phyloP scores from a whole-genome alignment of 257 asterid species.

The Solanum appendiculatum region DNA sequence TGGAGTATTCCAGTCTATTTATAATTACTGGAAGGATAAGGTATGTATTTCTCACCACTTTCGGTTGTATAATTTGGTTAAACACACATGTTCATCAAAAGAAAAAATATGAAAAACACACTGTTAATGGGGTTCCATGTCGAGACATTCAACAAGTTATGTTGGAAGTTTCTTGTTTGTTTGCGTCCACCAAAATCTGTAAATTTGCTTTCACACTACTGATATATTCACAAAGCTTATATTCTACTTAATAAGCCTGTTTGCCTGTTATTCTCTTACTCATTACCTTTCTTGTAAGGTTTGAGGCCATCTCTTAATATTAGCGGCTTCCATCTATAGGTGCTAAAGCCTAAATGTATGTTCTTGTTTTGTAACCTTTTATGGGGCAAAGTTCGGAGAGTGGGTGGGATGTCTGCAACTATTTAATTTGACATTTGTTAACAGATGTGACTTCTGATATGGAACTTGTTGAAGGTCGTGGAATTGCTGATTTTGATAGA shows the following conservation, averaged over 20 bases:
- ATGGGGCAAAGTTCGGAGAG: background rate
- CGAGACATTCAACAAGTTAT: background rate
- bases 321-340: background rate
- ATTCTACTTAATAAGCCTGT: background rate
- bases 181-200: background rate
- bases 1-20: constrained; percentile 91
- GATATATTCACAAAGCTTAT: background rate
- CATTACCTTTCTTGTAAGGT: background rate
- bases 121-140: background rate
- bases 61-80: background rate
- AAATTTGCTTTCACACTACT: background rate
- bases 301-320: background rate
- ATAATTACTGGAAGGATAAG: constrained; percentile 92
- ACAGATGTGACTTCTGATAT: background rate
- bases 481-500: background rate
- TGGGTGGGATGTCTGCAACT: background rate
- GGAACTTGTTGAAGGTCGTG: background rate
- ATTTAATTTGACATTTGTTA: background rate
- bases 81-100: background rate
- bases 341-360: background rate
- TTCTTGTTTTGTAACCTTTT: background rate
- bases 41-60: constrained; percentile 25
- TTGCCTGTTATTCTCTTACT: background rate
- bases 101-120: background rate
- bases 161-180: background rate